phyloP scores from a whole-genome alignment of 2,329 filamentous ascomycete species.

The Ilyonectria mors-panacis region DNA sequence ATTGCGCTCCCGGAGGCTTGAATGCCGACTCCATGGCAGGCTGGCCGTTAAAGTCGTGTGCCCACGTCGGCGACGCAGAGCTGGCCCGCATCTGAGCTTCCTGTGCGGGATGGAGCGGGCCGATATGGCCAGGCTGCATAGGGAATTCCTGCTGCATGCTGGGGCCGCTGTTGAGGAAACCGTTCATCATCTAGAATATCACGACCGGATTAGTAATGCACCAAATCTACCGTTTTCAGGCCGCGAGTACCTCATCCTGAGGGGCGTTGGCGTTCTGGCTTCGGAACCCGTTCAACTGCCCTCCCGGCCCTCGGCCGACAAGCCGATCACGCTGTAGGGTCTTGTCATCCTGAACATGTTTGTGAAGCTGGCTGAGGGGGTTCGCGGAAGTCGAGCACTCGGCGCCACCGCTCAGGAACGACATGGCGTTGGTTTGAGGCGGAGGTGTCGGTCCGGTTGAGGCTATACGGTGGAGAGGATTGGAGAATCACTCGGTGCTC shows the following conservation, averaged over 20 bases:
- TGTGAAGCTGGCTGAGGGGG: slow-evolving; percentile 96
- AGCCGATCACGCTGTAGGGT: slow-evolving; percentile 93
- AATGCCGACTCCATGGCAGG: slow-evolving; percentile 81
- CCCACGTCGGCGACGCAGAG: slow-evolving; percentile 69
- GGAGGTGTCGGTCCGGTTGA: slow-evolving; percentile 24
- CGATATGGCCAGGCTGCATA: slow-evolving; percentile 63
- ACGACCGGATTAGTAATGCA: slow-evolving; percentile 49
- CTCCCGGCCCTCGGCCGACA: slow-evolving; percentile 80
- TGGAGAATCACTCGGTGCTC: slow-evolving; percentile 9
- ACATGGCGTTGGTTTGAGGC: slow-evolving; percentile 72
- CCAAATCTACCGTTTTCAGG: slow-evolving; percentile 19
- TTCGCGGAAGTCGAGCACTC: slow-evolving; percentile 98
- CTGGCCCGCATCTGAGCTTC: slow-evolving; percentile 67
- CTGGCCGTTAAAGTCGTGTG: slow-evolving; percentile 69
- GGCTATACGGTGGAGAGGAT: slow-evolving; percentile 15
- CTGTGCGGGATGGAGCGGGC: slow-evolving; percentile 64
- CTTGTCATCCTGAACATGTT: slow-evolving; percentile 97
- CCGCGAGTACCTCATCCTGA: slow-evolving; percentile 77
- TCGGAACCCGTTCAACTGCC: slow-evolving; percentile 82
- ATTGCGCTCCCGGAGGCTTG: slow-evolving; percentile 72
- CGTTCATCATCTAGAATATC: slow-evolving; percentile 84
- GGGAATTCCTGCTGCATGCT: slow-evolving; percentile 69
- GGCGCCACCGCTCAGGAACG: slow-evolving; percentile 92
- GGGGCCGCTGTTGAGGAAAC: slow-evolving; percentile 88
- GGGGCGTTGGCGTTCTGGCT: slow-evolving; percentile 77